A percentile compares a stretch with the other conserved stretches of the same genome.
phyloP scores from a whole-genome alignment of 73 alveolate species.

The Breviolum minutum region DNA sequence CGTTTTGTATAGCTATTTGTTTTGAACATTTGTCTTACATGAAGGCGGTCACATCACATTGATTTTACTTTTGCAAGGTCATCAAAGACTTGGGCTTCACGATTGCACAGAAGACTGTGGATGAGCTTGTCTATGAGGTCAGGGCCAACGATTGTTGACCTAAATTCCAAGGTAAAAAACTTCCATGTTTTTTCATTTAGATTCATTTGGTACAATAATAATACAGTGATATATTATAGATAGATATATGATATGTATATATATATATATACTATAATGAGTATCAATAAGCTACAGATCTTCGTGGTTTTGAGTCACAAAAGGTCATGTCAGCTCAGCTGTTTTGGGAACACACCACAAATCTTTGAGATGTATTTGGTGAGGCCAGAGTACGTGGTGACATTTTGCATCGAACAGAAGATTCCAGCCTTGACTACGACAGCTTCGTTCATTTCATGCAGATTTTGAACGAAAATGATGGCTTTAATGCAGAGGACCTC shows the following conservation, averaged over 20 bases:
- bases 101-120: conserved; percentile 76
- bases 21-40: too few species aligned
- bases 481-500: conserved; percentile 54
- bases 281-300: too few species aligned
- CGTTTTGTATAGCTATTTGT: too few species aligned
- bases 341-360: background rate
- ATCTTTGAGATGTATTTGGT: background rate
- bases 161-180: background rate
- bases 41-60: too few species aligned
- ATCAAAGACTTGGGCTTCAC: conserved; percentile 71
- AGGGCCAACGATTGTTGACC: background rate
- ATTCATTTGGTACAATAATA: too few species aligned
- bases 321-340: too few species aligned
- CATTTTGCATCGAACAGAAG: conserved; percentile 28
- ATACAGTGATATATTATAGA: too few species aligned
- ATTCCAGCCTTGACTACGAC: conserved; percentile 40
- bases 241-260: too few species aligned
- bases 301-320: too few species aligned
- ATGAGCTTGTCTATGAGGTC: conserved; percentile 68
- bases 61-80: background rate
- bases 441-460: conserved; percentile 86
- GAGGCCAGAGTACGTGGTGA: conserved; percentile 88
- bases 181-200: too few species aligned
- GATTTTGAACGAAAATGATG: conserved; percentile 65
- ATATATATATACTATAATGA: too few species aligned